These are phyloP conservation scores for Trapa incisa DNA, from an alignment of 345 rosid genomes.

Conservation along the genomic window DNA sequence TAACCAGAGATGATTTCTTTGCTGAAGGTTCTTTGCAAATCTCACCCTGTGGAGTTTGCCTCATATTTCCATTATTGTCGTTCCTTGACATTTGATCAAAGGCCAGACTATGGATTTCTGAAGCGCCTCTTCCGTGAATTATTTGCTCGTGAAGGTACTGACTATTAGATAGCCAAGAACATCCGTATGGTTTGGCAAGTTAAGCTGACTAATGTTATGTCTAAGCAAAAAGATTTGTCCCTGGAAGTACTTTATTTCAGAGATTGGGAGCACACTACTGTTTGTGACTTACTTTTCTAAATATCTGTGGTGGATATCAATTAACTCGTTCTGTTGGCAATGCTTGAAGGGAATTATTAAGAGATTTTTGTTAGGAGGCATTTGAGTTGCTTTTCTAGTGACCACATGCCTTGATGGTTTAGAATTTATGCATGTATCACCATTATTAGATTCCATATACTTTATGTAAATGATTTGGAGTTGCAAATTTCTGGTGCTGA, in stretches of 20 bases:
- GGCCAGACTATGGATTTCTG: slow-evolving; percentile 89
- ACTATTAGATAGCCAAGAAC: not conserved
- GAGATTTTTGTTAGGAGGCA: not conserved
- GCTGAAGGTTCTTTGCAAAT: slow-evolving; percentile 63
- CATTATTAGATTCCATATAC: not conserved
- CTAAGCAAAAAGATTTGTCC: not conserved
- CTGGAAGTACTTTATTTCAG: no score
- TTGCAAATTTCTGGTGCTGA: not conserved
- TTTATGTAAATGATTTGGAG: not conserved
- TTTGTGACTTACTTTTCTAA: no score
- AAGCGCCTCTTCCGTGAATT: slow-evolving; percentile 76
- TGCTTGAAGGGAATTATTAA: not conserved
- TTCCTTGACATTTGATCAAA: slow-evolving; percentile 74
- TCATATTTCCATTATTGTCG: slow-evolving; percentile 85
- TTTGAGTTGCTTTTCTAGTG: not conserved
- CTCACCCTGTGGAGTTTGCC: slow-evolving; percentile 76
- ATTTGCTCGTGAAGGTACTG: slow-evolving; percentile 72
- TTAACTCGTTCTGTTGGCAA: no score
- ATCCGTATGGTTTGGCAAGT: not conserved
- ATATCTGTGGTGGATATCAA: no score
- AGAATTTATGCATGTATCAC: not conserved
- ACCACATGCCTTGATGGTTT: not conserved
- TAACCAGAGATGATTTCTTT: not conserved
- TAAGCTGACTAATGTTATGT: not conserved
- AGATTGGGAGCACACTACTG: no score